Percentiles rank a stretch among this genome's conserved stretches.
phyloP scores from a whole-genome alignment of 192 early-diverging fungal species.

The Coemansia sp. region DNA sequence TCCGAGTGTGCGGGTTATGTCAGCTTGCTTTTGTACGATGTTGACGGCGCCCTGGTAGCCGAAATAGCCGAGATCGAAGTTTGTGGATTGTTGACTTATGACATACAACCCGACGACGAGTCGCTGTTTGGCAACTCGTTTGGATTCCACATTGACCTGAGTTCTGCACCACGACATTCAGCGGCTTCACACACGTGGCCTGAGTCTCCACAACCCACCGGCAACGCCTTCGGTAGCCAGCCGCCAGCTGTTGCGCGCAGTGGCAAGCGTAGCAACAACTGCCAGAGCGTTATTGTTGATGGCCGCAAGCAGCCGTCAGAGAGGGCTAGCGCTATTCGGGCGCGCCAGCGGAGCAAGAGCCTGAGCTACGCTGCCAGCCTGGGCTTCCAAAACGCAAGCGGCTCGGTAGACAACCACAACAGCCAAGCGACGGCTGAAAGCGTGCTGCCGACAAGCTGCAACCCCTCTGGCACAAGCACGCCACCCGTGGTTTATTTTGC shows the following conservation, averaged over 20 bases:
- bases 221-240: background rate
- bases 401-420: background rate
- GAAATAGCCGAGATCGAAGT: conserved; percentile 39
- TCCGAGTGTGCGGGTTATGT: conserved; percentile 27
- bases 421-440: background rate
- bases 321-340: background rate
- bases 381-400: background rate
- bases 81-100: conserved; percentile 11
- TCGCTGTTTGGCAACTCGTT: conserved; percentile 43
- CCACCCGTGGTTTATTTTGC: conserved; percentile 33
- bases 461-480: background rate
- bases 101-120: conserved; percentile 39
- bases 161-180: background rate
- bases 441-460: background rate
- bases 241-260: background rate
- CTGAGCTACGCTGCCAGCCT: background rate
- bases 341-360: conserved; percentile 11
- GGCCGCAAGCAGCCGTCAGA: background rate
- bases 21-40: conserved; percentile 39
- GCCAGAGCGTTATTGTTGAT: background rate
- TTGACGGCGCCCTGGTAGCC: conserved; percentile 20
- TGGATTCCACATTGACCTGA: conserved; percentile 27
- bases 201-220: background rate
- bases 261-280: conserved; percentile 9
- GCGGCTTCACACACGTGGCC: background rate